Conservation (phyloP, 148 eudicot species). For the Spergularia bocconei region DNA sequence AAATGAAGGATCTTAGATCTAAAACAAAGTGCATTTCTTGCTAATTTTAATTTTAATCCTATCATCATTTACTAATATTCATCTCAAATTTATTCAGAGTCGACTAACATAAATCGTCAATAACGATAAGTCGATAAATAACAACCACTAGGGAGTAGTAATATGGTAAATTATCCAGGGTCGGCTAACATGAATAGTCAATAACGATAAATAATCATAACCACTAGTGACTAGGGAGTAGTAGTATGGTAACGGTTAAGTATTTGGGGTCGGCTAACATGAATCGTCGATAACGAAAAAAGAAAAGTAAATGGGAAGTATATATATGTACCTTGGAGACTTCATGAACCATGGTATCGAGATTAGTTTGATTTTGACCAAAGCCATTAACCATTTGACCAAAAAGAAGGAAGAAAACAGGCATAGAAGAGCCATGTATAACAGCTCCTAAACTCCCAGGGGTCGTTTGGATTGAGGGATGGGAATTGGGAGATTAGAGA, state of each 20-base stretch:
- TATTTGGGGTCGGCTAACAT: background rate
- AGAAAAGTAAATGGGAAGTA: background rate
- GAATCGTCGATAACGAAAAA: background rate
- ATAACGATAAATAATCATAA: no score
- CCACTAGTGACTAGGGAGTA: no score
- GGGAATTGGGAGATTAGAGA: no score
- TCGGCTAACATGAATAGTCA: no score
- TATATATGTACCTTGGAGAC: slow-evolving; percentile 90
- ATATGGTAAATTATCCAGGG: no score
- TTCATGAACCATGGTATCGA: slow-evolving; percentile 77
- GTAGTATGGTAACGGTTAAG: no score
- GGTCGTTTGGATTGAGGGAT: no score
- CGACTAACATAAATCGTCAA: no score
- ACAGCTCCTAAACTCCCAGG: slow-evolving; percentile 87
- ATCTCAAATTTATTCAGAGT: background rate
- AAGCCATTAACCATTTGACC: slow-evolving; percentile 98
- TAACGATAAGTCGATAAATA: no score
- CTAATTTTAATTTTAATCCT: background rate
- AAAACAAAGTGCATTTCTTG: background rate
- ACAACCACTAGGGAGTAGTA: no score
- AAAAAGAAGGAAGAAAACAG: slow-evolving; percentile 82
- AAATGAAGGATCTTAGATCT: slow-evolving; percentile 29
- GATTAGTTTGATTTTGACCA: slow-evolving; percentile 84
- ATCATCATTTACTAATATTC: background rate
- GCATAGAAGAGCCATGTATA: slow-evolving; percentile 97